Evolutionary conservation across 2,329 filamentous ascomycete genomes (phyloP), one percentile per base, ranked within the genome.

Genomic region (Fusarium tricinctum): DNA sequence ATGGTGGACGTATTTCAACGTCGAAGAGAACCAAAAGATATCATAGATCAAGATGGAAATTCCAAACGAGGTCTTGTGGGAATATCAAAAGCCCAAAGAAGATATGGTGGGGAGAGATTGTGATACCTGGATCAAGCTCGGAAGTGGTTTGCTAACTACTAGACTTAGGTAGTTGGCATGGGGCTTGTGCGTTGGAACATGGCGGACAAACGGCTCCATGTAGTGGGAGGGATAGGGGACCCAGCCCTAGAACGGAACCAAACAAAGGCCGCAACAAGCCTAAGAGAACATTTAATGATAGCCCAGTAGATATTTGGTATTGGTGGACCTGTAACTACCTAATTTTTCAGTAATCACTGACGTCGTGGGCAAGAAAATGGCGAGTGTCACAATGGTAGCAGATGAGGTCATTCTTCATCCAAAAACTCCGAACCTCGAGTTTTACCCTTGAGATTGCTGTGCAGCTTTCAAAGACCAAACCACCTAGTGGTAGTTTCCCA

Each of bases 321-420:
- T 43, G 14, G 19, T n/a, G 19, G 10, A 9, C 4, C 1, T 17
- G 26, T 15, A 6, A 6, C 4, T 19, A 10, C 13, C n/a, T n/a
- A 6, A 13, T 23, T 12, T 6, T 19, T 8, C 3, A 13, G 28
- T 12, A 8, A 42, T 26, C 28, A 20, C 20, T 20, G 35, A 35
- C 15, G 8, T 35, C 19, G 22, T 19, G 14, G 17, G 13, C 6
- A 20, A 42, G 26, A 32, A 20, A 28, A 38, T 44, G 13, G 22
- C 12, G 54, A 44, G 30, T 44, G 22, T 43, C 6, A 22, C n/a
- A 17, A 10, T 30, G 42, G 26, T 7, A 26, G 23, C 17, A n/a
- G 14, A 58, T 51, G 23, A 58, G 45, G 52, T 50, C 45, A 46
- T 30, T 22, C 19, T 6, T 20, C 15, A 30, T 38, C n/a, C 13